Conservation (phyloP, 176 grass and related monocot species). For the Cenchrus purpureus region DNA sequence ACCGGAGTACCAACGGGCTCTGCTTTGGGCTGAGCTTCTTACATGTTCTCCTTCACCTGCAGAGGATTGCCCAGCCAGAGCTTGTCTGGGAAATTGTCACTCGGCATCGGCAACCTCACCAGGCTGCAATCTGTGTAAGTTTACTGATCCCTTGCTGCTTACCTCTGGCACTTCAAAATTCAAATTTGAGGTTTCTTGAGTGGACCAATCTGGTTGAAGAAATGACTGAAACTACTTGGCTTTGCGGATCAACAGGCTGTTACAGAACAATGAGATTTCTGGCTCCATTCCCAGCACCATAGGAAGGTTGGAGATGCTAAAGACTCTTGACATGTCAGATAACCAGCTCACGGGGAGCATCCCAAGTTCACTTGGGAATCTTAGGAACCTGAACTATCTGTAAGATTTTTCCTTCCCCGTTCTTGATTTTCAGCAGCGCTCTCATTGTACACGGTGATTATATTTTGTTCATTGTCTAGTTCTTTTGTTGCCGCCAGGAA, state of each 20-base stretch:
- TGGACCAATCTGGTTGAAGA: background rate
- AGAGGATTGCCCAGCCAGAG: slow-evolving; percentile 93
- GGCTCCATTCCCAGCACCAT: slow-evolving; percentile 73
- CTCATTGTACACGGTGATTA: background rate
- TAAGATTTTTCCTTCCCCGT: slow-evolving; percentile 38
- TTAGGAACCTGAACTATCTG: slow-evolving; percentile 88
- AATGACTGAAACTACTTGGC: background rate
- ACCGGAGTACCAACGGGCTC: background rate
- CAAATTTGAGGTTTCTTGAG: slow-evolving; percentile 3
- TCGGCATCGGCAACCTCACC: slow-evolving; percentile 84
- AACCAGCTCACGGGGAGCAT: slow-evolving; percentile 82
- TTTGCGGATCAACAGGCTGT: slow-evolving; percentile 56
- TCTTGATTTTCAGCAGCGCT: background rate
- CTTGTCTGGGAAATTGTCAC: slow-evolving; percentile 77
- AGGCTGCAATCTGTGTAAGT: slow-evolving; percentile 92
- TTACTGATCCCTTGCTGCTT: background rate
- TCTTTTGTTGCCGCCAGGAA: slow-evolving; percentile 54
- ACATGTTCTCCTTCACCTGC: background rate
- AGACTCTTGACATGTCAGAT: slow-evolving; percentile 88
- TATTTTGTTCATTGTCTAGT: background rate
- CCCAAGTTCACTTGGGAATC: slow-evolving; percentile 76
- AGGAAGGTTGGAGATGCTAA: slow-evolving; percentile 74
- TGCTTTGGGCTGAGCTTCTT: slow-evolving; percentile 8
- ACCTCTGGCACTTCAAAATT: slow-evolving; percentile 4
- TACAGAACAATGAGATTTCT: slow-evolving; percentile 92